A percentile compares a stretch with the other conserved stretches of the same genome.
Evolutionary conservation across 306 rosid genomes (phyloP).

Genomic region (Medicago lupulina): DNA sequence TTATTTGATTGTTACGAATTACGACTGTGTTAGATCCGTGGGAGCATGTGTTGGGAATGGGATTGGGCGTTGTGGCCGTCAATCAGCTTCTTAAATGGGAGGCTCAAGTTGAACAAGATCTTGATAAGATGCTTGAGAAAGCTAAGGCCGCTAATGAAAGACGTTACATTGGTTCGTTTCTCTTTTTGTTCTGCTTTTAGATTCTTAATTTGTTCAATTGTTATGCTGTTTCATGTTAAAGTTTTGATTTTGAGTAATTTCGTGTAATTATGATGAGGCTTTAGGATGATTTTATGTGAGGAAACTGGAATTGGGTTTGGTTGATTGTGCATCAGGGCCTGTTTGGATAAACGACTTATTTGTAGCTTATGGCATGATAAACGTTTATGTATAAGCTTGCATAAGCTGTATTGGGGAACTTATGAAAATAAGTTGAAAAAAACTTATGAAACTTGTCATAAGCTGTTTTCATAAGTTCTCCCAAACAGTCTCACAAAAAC

Average conservation of each 20-base stretch:
- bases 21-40: constrained; percentile 71
- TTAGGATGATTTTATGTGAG: background rate
- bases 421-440: too few relatives aligned
- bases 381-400: too few relatives aligned
- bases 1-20: constrained; percentile 8
- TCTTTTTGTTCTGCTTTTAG: constrained; percentile 3
- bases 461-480: too few relatives aligned
- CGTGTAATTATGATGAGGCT: background rate
- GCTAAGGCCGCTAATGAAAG: constrained; percentile 98
- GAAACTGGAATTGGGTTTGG: background rate
- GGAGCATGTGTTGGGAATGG: constrained; percentile 95
- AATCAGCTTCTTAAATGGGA: constrained; percentile 82
- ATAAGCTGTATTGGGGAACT: too few relatives aligned
- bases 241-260: background rate
- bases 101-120: constrained; percentile 73
- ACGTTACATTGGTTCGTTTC: constrained; percentile 74
- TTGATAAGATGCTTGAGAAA: constrained; percentile 80
- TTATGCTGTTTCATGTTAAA: background rate
- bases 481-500: too few relatives aligned
- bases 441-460: too few relatives aligned
- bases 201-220: background rate
- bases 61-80: constrained; percentile 73
- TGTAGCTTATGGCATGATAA: too few relatives aligned
- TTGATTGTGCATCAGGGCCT: background rate
- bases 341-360: too few relatives aligned